Evolutionary conservation across 805 yeast species (phyloP), one percentile per base, ranked within the genome.

Genomic region (Ogataea trehaloabstinens): DNA sequence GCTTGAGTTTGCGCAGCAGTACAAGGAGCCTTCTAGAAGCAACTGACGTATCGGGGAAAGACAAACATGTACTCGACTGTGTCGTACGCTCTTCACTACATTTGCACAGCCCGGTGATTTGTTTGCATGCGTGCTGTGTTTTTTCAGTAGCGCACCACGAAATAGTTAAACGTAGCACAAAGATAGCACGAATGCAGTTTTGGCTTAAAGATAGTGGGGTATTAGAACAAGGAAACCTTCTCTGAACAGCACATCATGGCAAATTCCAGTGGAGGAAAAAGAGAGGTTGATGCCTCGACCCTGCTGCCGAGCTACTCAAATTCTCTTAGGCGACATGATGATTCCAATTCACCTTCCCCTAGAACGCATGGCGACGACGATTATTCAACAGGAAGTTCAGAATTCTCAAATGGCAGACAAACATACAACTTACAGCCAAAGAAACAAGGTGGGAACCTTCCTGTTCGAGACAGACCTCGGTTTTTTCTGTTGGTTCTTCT

Each of bases 401-500:
- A 21, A 22, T 17, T 10, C 13, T 15, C 33, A 27, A 10, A 6
- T 12, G 12, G 11, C 12, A 4, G 33, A 28, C 28, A 17, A 18
- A 5, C 39, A 41, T 12, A 22, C 12, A 12, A 8, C 8, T 8
- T 22, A 8, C 11, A 12, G 25, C 10, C 6, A 10, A 6, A 8
- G 6, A 30, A 30, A 22, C 10, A 30, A 30, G 20, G 22, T 17
- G 46, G 43, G 10, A 37, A 47, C 27, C 45, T 64, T 28, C 68
- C 68, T 4, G 34, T 24, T 6, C 44, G 48, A 13, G 98, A 90
- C 54, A 64, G 86, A 40, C 82, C 83, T 11, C 86, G 89, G 40
- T 93, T 91, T 58, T 63, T 73, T 29, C 70, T 91, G 5, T 66
- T 91, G 41, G 81, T 88, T 5, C 54, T 85, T 5, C 66, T 93